Base-by-base conservation (phyloP, 495 filamentous ascomycete species). In the Talaromyces adpressus region DNA sequence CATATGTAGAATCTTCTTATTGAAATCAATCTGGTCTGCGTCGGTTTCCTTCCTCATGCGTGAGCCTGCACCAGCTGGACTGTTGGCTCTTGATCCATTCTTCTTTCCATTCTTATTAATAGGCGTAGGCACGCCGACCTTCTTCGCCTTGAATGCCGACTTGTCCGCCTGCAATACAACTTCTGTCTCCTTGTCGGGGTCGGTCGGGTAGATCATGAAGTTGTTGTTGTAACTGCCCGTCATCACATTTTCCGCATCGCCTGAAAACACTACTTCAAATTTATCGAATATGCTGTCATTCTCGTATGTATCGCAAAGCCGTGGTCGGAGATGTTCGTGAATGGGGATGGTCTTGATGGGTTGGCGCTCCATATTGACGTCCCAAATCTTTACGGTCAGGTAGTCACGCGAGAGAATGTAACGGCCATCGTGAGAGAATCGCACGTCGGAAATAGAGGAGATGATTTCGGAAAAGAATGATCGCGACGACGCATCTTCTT, bases 1-100 rank as follows among this genome's bases (percentile, higher is more conserved):
- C 94, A 98, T 98, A 74, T 98, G 94, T 74, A 98, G 72, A 73
- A 98, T 98, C 87, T 98, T 98, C 88, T 98, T 98, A 84, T 98
- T 98, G 80, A 98, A 98, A 73, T 98, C 94, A 77, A 98, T 98
- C 79, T 97, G 93, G 75, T 98, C 94, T 65, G 94, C 94, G 75
- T 98, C 94, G 59, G 95, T 98, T 81, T 98, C 94, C 80, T 97
- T 98, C 71, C 91, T 86, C 94, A 98, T 98, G 61, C 94, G 85
- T 68, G 91, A 91, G 29, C 92, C 93, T 70, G 92, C 91, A 36
- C 89, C 88, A 14, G 93, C 93, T 62, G 94, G 94, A 72, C 93
- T 97, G 62, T 89, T 89, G 47, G 93, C 91, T 75, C 94, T 81
- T 56, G 90, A 93, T 36, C 89, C 88, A 30, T 86, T 86, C 71